Evolutionary conservation across 768 basidiomycete genomes (phyloP), one percentile per base, ranked within the genome.

Genomic region (Rubroboletus satanas): DNA sequence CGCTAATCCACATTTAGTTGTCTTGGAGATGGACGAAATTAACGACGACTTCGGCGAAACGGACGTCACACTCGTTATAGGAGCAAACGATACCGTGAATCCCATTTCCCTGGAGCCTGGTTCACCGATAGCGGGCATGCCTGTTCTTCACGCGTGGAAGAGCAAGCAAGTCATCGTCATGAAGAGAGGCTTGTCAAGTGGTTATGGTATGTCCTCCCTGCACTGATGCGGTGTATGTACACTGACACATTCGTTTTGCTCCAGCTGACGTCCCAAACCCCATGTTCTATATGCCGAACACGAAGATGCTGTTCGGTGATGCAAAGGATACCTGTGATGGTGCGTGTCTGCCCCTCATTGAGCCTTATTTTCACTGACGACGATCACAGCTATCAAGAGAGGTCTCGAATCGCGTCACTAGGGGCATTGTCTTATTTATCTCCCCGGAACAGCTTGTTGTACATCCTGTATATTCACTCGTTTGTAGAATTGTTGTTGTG

Each of bases 21-120:
- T 93, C 38, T 75, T 89, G 55, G 92, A 94, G 73, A 93, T 94
- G 92, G 92, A 94, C 57, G 92, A 94, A 72, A 93, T 94, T 74
- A 93, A 94, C 66, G 90, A 93, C 38, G 92, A 94, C 67, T 94
- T 94, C 70, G 76, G 78, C 49, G 89, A 90, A 35, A 94, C 92
- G 0, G 92, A 94, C 65, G 81, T 94, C n/a, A 89, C 87, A 7
- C 81, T 94, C 18, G 92, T 93, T 59, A 93, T 93, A 58, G 92
- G 92, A 23, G 92, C 92, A 18, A 94, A 94, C 63, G 92, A 94
- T 66, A 94, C 92, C 2, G 92, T 94, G 49, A 94, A 94, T 66
- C 91, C 92, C 14, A 92, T 93, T 59, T 88, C 90, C 10, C 76
- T 94, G 12, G 91, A 94, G 68, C 80, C 88, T 15, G 90, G 90